Percentiles rank a stretch among this genome's conserved stretches.
phyloP scores from a whole-genome alignment of 2,329 filamentous ascomycete species.

The Phyllosticta ampelicida region DNA sequence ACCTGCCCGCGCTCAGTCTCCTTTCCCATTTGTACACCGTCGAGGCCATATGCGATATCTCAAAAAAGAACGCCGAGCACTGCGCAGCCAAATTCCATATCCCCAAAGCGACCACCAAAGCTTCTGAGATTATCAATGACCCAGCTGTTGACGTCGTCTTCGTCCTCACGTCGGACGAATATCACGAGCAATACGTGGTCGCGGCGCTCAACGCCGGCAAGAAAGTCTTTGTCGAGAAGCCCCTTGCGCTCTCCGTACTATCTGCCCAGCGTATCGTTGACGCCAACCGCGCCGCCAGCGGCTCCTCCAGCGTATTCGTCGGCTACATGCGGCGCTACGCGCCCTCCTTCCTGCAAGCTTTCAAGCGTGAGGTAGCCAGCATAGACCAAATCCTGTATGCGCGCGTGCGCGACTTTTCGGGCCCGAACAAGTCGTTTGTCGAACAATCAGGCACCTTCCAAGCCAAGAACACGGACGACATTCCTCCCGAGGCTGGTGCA shows the following conservation, averaged over 20 bases:
- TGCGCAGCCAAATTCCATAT: constrained; percentile 29
- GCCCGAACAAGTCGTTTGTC: constrained; percentile 42
- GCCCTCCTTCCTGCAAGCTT: constrained; percentile 41
- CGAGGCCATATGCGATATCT: constrained; percentile 44
- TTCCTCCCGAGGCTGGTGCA: constrained; percentile 18
- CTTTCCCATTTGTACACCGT: constrained; percentile 36
- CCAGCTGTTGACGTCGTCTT: constrained; percentile 44
- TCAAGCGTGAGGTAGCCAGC: constrained; percentile 41
- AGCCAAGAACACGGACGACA: constrained; percentile 31
- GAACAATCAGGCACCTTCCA: constrained; percentile 40
- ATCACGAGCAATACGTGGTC: constrained; percentile 43
- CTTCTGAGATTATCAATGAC: constrained; percentile 34
- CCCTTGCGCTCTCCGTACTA: constrained; percentile 40
- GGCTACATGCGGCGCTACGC: constrained; percentile 54
- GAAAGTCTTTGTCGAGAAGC: constrained; percentile 50
- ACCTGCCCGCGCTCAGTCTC: constrained; percentile 15
- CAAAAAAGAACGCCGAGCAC: constrained; percentile 30
- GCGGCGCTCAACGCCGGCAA: constrained; percentile 45
- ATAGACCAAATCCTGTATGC: constrained; percentile 47
- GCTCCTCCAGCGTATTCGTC: constrained; percentile 42
- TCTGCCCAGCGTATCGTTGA: constrained; percentile 38
- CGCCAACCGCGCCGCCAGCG: constrained; percentile 36
- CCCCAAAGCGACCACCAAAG: constrained; percentile 24
- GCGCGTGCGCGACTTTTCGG: constrained; percentile 42
- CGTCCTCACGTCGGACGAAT: constrained; percentile 43